Base-by-base conservation (phyloP, 768 basidiomycete genomes). In the Filobasidium wieringae region DNA sequence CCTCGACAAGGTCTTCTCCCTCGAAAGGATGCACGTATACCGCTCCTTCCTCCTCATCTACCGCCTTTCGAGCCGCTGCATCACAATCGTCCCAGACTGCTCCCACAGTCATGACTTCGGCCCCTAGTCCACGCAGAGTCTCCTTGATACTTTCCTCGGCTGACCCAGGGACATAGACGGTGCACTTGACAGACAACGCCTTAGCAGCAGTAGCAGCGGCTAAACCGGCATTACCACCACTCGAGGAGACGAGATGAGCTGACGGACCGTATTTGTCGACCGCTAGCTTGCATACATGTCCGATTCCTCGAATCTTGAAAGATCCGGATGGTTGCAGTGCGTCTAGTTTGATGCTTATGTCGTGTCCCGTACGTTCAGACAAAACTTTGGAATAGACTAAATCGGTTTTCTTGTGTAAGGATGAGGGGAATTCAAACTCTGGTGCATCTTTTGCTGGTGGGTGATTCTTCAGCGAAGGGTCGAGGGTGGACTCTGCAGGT, bases 11-110 rank as follows among this genome's bases (percentile, higher is more conserved):
- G 22, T 63, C 60, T 19, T 33, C 56, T 49, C 67, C 63, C 39
- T 69, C 68, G 52, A 71, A 71, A 7, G 70, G 70, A 14, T 65
- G 70, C 3, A 71, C 60, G 53, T 71, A 71, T 1, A 68, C 63
- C 12, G 62, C 68, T 5, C 24, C 47, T 6, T 57, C 53, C 34
- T 65, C 57, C 14, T 29, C 22, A 31, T 41, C 39, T 9, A 50
- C 63, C 19, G 54, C 32, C 6, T 58, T 36, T 0, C 63, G 51
- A 1, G 69, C 60, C 33, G 66, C 52, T 8, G 19, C 24, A 60
- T 71, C 66, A 11, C 65, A 65, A 24, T 66, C 64, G 19, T 58
- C 55, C 61, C 67, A 66, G 5, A 58, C 65, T 4, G 56, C 51
- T 1, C 63, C 66, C 22, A 56, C 22, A 40, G 53, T 51, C 22